Percentiles rank a stretch among this genome's conserved stretches.
Evolutionary conservation across 106 monocot species (phyloP).

Genomic region (Platanthera guangdongensis): DNA sequence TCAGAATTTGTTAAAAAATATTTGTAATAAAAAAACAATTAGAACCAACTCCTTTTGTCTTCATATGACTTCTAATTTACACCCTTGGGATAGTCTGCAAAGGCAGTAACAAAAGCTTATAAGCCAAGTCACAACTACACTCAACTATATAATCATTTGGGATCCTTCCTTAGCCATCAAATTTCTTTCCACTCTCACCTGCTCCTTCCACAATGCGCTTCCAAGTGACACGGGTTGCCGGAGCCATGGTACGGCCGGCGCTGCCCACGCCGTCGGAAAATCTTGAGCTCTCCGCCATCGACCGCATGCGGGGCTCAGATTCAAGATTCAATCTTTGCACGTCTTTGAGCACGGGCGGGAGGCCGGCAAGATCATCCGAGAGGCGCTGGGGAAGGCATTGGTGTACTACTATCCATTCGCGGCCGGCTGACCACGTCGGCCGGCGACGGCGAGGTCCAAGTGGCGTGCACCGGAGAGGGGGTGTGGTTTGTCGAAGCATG

Average conservation of each 20-base stretch:
- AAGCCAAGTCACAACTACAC: too few species aligned
- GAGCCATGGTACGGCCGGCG: conserved; percentile 5
- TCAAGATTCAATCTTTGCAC: conserved; percentile 12
- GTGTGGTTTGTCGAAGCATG: background rate
- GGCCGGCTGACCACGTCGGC: conserved; percentile 7
- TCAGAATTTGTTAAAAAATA: too few species aligned
- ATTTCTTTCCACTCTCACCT: too few species aligned
- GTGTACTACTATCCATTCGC: conserved; percentile 16
- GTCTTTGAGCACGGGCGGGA: conserved; percentile 1
- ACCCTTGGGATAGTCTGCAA: too few species aligned
- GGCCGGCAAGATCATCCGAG: conserved; percentile 13
- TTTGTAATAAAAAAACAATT: too few species aligned
- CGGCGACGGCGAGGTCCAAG: background rate
- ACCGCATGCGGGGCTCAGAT: conserved; percentile 9
- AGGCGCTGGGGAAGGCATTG: conserved; percentile 11
- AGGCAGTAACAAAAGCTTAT: too few species aligned
- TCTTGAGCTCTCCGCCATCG: conserved; percentile 14
- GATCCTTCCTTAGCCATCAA: too few species aligned
- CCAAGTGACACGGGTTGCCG: conserved; percentile 3
- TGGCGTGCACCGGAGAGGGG: conserved; percentile 9
- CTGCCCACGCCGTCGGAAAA: background rate
- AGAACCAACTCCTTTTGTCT: too few species aligned
- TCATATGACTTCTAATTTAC: too few species aligned
- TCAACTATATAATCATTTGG: too few species aligned
- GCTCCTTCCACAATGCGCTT: background rate